Percentiles rank a stretch among this genome's conserved stretches.
phyloP scores from a whole-genome alignment of 73 alveolate genomes.

The Paramecium tetraurelia region DNA sequence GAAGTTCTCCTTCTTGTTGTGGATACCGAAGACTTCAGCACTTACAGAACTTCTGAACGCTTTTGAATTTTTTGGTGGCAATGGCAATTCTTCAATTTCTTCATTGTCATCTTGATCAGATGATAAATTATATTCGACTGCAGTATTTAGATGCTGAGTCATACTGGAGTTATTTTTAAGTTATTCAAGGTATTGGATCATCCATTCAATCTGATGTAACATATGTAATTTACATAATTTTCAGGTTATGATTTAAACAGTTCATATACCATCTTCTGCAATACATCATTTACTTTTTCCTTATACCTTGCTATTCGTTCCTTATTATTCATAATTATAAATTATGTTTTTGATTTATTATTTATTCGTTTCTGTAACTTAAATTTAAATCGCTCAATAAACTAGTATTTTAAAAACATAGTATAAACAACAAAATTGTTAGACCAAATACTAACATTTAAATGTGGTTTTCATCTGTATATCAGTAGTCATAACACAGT shows the following conservation, averaged over 20 bases:
- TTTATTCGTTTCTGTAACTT: neutral
- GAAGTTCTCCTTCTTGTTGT: constrained; percentile 81
- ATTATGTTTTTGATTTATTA: neutral
- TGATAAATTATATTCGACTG: neutral
- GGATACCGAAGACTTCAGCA: constrained; percentile 96
- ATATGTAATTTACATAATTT: neutral
- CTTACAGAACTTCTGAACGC: constrained; percentile 77
- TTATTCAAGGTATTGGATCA: neutral
- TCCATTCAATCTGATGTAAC: neutral
- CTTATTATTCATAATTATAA: neutral
- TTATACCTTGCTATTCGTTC: neutral
- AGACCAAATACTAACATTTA: too few species aligned
- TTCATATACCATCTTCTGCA: neutral
- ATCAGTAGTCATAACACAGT: too few species aligned
- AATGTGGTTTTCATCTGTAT: too few species aligned
- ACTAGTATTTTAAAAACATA: neutral
- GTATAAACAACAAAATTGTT: neutral
- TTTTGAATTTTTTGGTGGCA: neutral
- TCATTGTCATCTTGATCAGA: constrained; percentile 19
- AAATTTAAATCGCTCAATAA: neutral
- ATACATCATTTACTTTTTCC: neutral
- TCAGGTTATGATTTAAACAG: constrained; percentile 12
- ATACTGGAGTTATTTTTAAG: neutral
- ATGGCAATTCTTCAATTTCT: neutral
- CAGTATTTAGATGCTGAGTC: neutral